Evolutionary conservation across 2,329 filamentous ascomycete species (phyloP).

Genomic region (Exophiala sp.): DNA sequence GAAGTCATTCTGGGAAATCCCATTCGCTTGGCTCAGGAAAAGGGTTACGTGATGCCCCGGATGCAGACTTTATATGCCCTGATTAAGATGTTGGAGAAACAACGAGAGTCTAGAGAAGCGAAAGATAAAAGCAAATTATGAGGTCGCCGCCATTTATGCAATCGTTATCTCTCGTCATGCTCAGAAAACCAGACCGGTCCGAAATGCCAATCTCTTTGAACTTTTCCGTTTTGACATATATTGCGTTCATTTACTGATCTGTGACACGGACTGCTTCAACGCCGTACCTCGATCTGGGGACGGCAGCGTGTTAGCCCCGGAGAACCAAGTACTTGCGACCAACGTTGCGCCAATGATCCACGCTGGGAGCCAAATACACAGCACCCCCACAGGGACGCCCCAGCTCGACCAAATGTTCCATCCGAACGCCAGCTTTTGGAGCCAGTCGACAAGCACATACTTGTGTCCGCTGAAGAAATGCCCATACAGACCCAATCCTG

Average conservation of each 20-base stretch:
- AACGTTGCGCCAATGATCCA: slow-evolving; percentile 59
- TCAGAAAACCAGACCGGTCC: too few species aligned
- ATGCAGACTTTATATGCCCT: slow-evolving; percentile 63
- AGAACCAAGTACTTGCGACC: slow-evolving; percentile 26
- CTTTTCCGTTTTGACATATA: too few species aligned
- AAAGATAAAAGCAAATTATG: slow-evolving; percentile 14
- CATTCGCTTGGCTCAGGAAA: slow-evolving; percentile 56
- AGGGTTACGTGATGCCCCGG: slow-evolving; percentile 60
- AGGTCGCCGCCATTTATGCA: too few species aligned
- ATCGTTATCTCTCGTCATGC: too few species aligned
- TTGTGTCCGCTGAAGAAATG: slow-evolving; percentile 30
- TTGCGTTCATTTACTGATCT: too few species aligned
- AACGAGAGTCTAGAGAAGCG: slow-evolving; percentile 38
- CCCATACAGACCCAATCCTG: slow-evolving; percentile 45
- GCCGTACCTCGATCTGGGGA: not conserved
- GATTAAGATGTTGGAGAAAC: slow-evolving; percentile 55
- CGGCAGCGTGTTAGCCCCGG: not conserved
- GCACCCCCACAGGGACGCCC: slow-evolving; percentile 73
- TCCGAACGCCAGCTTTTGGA: slow-evolving; percentile 71
- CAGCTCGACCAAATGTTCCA: slow-evolving; percentile 89
- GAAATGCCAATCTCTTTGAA: too few species aligned
- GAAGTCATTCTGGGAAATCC: slow-evolving; percentile 69
- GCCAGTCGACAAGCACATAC: slow-evolving; percentile 48
- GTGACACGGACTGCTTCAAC: not conserved
- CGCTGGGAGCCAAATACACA: slow-evolving; percentile 92